Base-by-base conservation (phyloP, 2,329 filamentous ascomycete genomes). In the Coniochaeta hoffmannii region DNA sequence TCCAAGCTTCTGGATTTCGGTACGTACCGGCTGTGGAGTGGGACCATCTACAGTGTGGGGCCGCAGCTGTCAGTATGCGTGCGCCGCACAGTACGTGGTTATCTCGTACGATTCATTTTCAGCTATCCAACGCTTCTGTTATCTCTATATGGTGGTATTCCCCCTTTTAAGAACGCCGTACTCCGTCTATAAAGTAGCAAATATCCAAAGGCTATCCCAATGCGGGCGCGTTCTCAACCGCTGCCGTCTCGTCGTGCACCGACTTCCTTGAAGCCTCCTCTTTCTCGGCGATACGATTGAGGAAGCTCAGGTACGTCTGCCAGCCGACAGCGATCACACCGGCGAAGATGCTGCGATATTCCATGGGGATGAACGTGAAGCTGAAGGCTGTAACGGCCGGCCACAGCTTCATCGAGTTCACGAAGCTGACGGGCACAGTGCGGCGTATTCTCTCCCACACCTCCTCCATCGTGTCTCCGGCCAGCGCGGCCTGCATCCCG, bases 331-430 rank as follows among this genome's bases (percentile, higher is more conserved):
- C 89, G 60, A 96, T 80, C 7, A 87, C 73, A 1, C 89, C 90
- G 0, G 87, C 83, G 62, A 96, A 94, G 15, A 96, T 79, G 63
- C 85, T 89, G 53, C 92, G 78, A 70, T 90, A 93, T 65, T 93
- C 85, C 50, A 90, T 76, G 26, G 86, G 83, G 4, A 97, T 75
- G 64, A 90, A 94, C n/a, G 87, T 84, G 65, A 97, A 95, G 69
- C 80, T 92, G 66, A 97, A 86, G 0, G 90, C 90, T 14, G 88
- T 95, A 15, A 96, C 87, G 0, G 84, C 83, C 0, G 92, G 93
- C 92, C 92, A 97, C 24, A 97, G 71, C 73, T 95, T 96, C 68
- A 86, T 85, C 58, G 86, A 89, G 68, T 94, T 96, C 66, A 83
- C 69, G 66, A 89, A 83, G 65, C 86, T 91, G 24, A 80, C 77